phyloP scores from a whole-genome alignment of 176 grass and related monocot genomes.

The Lolium perenne region DNA sequence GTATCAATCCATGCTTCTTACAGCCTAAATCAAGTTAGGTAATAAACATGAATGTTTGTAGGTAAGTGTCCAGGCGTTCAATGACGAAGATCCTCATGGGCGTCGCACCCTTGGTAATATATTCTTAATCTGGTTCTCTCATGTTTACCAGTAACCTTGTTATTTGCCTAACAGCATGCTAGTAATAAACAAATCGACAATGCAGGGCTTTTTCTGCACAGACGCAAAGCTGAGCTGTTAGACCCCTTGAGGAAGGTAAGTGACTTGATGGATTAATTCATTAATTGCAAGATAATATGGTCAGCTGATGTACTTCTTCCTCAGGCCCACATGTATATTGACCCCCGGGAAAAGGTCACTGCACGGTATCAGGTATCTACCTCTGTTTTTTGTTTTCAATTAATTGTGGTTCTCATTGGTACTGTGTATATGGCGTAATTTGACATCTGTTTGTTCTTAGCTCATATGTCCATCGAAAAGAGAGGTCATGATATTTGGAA shows the following conservation, averaged over 20 bases:
- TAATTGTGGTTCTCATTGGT: background rate
- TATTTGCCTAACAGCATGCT: slow-evolving; percentile 7
- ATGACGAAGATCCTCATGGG: slow-evolving; percentile 98
- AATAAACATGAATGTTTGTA: slow-evolving; percentile 40
- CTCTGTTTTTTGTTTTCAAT: background rate
- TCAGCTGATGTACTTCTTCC: slow-evolving; percentile 29
- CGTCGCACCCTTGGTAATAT: slow-evolving; percentile 89
- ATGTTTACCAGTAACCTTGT: slow-evolving; percentile 11
- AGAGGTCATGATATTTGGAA: slow-evolving; percentile 91
- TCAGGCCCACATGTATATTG: slow-evolving; percentile 82
- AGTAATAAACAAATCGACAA: slow-evolving; percentile 13
- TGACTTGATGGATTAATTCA: slow-evolving; percentile 32
- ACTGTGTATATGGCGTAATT: background rate
- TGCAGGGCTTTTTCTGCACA: slow-evolving; percentile 93
- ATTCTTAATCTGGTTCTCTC: slow-evolving; percentile 20
- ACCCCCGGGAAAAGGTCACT: slow-evolving; percentile 92
- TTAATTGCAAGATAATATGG: background rate
- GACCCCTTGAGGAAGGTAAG: slow-evolving; percentile 88
- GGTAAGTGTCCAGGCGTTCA: slow-evolving; percentile 99
- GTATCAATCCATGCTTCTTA: slow-evolving; percentile 29
- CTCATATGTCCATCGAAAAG: slow-evolving; percentile 97
- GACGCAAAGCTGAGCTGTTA: slow-evolving; percentile 83
- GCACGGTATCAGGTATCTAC: slow-evolving; percentile 87
- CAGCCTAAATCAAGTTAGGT: slow-evolving; percentile 15
- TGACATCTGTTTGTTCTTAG: slow-evolving; percentile 43